Evolutionary conservation across 257 asterid genomes (phyloP).

Genomic region (Echites panduratus): DNA sequence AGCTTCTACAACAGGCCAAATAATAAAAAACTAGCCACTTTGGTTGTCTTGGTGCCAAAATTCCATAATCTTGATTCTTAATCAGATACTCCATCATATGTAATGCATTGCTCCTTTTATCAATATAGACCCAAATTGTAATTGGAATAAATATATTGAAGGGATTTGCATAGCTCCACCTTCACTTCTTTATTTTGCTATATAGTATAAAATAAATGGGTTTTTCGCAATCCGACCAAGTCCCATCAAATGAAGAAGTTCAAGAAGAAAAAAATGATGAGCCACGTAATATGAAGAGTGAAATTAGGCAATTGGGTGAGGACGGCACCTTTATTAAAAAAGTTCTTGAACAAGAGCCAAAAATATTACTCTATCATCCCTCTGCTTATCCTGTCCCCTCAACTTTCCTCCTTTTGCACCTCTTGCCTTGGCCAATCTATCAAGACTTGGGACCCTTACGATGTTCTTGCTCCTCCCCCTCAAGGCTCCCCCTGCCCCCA

Average conservation of each 20-base stretch:
- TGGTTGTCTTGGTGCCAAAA: not conserved
- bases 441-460: constrained; percentile 95
- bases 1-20: not conserved
- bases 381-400: constrained; percentile 93
- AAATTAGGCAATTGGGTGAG: constrained; percentile 26
- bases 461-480: constrained; percentile 79
- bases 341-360: constrained; percentile 88
- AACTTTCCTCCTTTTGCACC: constrained; percentile 77
- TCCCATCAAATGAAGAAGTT: constrained; percentile 26
- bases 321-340: constrained; percentile 53
- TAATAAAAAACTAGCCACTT: not conserved
- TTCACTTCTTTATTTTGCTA: not conserved
- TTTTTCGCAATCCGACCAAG: constrained; percentile 63
- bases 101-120: not conserved
- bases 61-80: not conserved
- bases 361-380: constrained; percentile 88
- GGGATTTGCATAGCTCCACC: not conserved
- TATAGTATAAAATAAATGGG: constrained; percentile 41
- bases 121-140: not conserved
- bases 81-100: not conserved
- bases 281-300: constrained; percentile 15
- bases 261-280: constrained; percentile 33
- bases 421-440: constrained; percentile 79
- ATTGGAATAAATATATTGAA: not conserved
- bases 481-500: constrained; percentile 21